Evolutionary conservation across 164 flowering plant genomes (phyloP), one percentile per base, ranked within the genome.

Genomic region (Liriodendron chinense): DNA sequence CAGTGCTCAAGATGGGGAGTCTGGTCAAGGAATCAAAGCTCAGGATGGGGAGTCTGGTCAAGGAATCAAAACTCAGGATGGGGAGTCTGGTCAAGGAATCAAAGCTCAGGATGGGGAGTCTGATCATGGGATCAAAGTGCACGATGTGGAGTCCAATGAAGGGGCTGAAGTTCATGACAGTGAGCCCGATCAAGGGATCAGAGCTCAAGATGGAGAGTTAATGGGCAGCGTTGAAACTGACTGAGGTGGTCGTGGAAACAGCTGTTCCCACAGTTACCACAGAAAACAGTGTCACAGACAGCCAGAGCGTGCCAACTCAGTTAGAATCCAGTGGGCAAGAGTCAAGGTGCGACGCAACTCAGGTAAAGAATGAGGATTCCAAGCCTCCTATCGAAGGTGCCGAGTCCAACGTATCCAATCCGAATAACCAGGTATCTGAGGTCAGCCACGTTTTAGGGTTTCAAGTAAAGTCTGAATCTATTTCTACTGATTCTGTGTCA

Each of bases 401-500:
- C 68, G 47, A 73, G 78, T 83, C 59, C 74, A 80, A 83, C 70
- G 71, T 78, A 61, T 82, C 88, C 79, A 69, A 83, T 75, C 74
- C 85, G 20, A 76, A 80, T 71, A 80, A 87, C 82, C 97, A 92
- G 98, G 98, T 95, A 92, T 83, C 92, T 89, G 93, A 91, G 92
- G 96, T 90, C 88, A 88, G 84, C 92, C 84, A 86, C 80, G 81
- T 48, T 86, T 86, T 91, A 90, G 96, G 93, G 92, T 82, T 81
- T 84, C 90, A 86, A 86, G 87, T 94, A 88, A 89, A 81, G 81
- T 88, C 88, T 91, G 97, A 91, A 86, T 94, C 91, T 87, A 86
- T 92, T 91, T 89, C 91, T 91, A 84, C 91, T 91, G 96, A 89
- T 85, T 85, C 87, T 93, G 84, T 92, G 83, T 86, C 93, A 84